Evolutionary conservation across 2,329 filamentous ascomycete genomes (phyloP).

Genomic region (Cytospora paraplurivora): DNA sequence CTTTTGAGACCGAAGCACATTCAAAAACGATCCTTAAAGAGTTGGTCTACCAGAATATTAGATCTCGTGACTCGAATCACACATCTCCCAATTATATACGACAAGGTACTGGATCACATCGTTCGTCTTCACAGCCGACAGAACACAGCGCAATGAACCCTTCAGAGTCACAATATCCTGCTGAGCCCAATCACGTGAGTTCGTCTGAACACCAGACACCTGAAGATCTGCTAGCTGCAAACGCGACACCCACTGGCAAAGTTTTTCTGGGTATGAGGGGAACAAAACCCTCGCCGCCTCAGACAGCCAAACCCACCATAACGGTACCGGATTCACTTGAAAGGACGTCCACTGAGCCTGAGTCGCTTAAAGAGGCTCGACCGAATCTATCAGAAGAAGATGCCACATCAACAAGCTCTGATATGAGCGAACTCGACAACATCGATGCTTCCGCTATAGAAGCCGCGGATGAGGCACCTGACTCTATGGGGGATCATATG

Average conservation of each 20-base stretch:
- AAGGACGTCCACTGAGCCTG: neutral
- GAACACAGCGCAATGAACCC: neutral
- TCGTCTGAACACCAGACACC: neutral
- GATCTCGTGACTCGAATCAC: neutral
- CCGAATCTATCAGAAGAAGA: neutral
- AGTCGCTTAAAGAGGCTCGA: neutral
- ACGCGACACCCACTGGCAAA: neutral
- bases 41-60: neutral
- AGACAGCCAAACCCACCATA: neutral
- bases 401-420: neutral
- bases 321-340: neutral
- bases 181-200: neutral
- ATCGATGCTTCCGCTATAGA: conserved; percentile 3
- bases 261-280: neutral
- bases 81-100: neutral
- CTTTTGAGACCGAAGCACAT: neutral
- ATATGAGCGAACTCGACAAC: conserved; percentile 1
- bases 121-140: neutral
- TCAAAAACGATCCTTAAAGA: neutral
- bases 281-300: neutral
- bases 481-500: neutral
- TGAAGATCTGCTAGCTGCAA: neutral
- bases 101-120: neutral
- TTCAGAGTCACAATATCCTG: neutral
- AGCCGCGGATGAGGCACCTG: neutral